phyloP scores from a whole-genome alignment of 2,329 filamentous ascomycete genomes.

The Alternaria atra region DNA sequence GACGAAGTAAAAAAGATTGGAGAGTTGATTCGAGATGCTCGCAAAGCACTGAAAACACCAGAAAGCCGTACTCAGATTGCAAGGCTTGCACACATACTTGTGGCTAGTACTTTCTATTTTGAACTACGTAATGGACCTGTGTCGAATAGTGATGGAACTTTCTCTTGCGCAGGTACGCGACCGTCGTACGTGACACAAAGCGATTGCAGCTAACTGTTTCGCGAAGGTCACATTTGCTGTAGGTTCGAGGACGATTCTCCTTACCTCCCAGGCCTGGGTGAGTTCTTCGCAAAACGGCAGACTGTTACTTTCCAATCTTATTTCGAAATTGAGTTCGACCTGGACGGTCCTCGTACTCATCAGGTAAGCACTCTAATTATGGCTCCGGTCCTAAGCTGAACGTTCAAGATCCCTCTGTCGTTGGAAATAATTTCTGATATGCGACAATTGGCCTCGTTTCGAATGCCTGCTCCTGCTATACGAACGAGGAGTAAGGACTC shows the following conservation, averaged over 20 bases:
- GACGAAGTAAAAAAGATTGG: conserved; percentile 14
- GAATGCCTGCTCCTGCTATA: background rate
- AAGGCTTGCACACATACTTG: conserved; percentile 16
- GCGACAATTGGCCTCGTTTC: background rate
- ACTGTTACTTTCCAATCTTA: background rate
- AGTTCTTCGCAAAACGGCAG: conserved; percentile 1
- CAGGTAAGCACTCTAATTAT: background rate
- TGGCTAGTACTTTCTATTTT: conserved; percentile 33
- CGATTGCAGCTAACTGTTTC: background rate
- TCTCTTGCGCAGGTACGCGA: conserved; percentile 3
- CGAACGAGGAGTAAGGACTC: background rate
- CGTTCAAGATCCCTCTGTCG: background rate
- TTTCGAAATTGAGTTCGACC: background rate
- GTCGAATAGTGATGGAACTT: background rate
- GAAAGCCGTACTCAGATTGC: conserved; percentile 12
- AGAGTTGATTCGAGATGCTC: conserved; percentile 6
- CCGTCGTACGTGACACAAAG: background rate
- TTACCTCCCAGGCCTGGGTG: background rate
- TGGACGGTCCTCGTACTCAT: background rate
- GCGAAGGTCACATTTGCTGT: conserved; percentile 21
- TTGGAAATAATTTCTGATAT: background rate
- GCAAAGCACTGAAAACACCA: background rate
- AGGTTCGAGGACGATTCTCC: conserved; percentile 14
- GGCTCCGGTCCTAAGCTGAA: background rate
- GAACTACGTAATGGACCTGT: conserved; percentile 3